phyloP scores from a whole-genome alignment of 805 yeast genomes.

The Metahyphopichia silvanorum region DNA sequence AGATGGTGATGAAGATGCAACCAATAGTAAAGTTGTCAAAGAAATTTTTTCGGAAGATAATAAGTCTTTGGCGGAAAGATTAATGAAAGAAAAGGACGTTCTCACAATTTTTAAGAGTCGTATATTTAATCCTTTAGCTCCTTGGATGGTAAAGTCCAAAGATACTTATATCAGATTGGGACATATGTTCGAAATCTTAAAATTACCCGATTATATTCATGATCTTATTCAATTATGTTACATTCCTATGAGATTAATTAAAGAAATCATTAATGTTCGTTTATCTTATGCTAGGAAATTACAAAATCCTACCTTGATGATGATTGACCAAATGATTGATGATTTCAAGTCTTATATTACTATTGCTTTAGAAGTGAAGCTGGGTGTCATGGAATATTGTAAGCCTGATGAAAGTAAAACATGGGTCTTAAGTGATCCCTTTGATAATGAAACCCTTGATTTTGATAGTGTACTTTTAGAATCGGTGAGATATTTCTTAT shows the following conservation, averaged over 20 bases:
- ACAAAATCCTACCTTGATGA: conserved; percentile 86
- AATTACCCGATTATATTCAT: conserved; percentile 70
- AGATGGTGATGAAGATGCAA: conserved; percentile 3
- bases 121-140: conserved; percentile 65
- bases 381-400: conserved; percentile 58
- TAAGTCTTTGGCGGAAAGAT: conserved; percentile 74
- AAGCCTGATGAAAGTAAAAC: conserved; percentile 51
- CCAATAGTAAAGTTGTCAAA: conserved; percentile 13
- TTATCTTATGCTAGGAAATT: conserved; percentile 74
- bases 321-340: conserved; percentile 90
- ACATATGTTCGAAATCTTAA: conserved; percentile 59
- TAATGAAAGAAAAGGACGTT: conserved; percentile 77
- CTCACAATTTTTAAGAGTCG: conserved; percentile 68
- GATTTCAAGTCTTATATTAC: conserved; percentile 77
- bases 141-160: conserved; percentile 80
- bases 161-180: conserved; percentile 63
- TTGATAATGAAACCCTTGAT: conserved; percentile 49
- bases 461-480: conserved; percentile 67
- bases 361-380: conserved; percentile 71
- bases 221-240: conserved; percentile 61
- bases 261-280: conserved; percentile 73
- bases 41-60: conserved; percentile 54
- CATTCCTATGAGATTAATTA: conserved; percentile 77
- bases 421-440: conserved; percentile 68
- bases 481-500: conserved; percentile 70